Evolutionary conservation across 768 basidiomycete species (phyloP).

Genomic region (Cyclocybe cylindracea): DNA sequence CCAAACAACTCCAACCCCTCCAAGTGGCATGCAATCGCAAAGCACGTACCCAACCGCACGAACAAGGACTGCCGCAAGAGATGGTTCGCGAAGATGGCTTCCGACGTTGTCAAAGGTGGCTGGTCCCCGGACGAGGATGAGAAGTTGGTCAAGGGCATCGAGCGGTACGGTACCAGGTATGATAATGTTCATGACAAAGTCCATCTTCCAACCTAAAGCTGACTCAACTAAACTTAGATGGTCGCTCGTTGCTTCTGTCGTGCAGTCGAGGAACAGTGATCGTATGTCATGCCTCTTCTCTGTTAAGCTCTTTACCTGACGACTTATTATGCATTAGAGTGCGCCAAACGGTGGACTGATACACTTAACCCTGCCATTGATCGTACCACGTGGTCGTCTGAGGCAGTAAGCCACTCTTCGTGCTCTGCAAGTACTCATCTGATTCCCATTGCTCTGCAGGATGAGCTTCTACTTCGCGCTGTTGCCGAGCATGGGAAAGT

Average conservation of each 20-base stretch:
- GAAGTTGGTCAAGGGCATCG: constrained; percentile 55
- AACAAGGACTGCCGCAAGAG: constrained; percentile 68
- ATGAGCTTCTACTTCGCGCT: constrained; percentile 53
- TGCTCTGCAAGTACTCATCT: background rate
- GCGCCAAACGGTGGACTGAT: constrained; percentile 64
- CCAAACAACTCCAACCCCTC: constrained; percentile 56
- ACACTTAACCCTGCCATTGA: constrained; percentile 63
- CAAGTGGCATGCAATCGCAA: constrained; percentile 65
- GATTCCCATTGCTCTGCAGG: constrained; percentile 30
- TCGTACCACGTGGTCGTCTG: constrained; percentile 58
- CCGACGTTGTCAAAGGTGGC: constrained; percentile 61
- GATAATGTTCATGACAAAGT: constrained; percentile 1
- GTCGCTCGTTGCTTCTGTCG: constrained; percentile 59
- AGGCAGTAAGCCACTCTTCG: constrained; percentile 38
- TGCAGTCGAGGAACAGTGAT: constrained; percentile 58
- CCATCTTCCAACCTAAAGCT: constrained; percentile 1
- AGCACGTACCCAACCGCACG: constrained; percentile 60
- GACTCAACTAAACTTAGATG: constrained; percentile 33
- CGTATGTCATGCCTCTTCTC: constrained; percentile 37
- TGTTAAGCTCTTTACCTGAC: constrained; percentile 11
- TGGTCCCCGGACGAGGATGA: constrained; percentile 66
- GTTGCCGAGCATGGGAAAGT: constrained; percentile 58
- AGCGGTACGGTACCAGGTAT: constrained; percentile 57
- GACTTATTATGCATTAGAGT: constrained; percentile 37
- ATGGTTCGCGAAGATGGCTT: constrained; percentile 66